Conservation (phyloP, 2,329 filamentous ascomycete genomes). For the Gremmenia infestans region DNA sequence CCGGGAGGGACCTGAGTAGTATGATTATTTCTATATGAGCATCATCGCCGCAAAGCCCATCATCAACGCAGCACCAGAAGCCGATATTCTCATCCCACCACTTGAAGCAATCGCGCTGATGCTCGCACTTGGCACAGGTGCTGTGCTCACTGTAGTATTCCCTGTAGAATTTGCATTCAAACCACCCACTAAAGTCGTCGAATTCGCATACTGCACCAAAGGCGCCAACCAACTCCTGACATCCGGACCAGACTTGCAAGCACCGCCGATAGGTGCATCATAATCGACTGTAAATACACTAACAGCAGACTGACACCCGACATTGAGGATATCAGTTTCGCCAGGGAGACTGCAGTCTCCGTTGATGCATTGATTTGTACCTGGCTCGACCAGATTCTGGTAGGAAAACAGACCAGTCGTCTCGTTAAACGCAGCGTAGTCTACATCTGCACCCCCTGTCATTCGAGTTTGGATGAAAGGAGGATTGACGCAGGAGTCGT, state of each 20-base stretch:
- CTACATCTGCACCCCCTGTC: conserved; percentile 44
- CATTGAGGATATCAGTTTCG: conserved; percentile 43
- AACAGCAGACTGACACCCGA: conserved; percentile 36
- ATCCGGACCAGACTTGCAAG: not conserved
- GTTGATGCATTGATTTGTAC: conserved; percentile 46
- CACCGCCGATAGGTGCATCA: conserved; percentile 36
- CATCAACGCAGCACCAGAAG: not conserved
- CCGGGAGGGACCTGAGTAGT: not conserved
- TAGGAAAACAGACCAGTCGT: conserved; percentile 41
- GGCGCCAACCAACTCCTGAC: conserved; percentile 2
- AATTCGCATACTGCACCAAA: conserved; percentile 5
- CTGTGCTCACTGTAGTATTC: not conserved
- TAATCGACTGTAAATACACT: conserved; percentile 48
- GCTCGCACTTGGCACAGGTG: not conserved
- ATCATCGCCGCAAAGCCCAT: not conserved
- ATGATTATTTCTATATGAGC: not conserved
- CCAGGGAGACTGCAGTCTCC: conserved; percentile 47
- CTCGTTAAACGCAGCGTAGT: conserved; percentile 41
- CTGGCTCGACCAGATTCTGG: conserved; percentile 35
- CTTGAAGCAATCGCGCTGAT: not conserved
- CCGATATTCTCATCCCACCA: not conserved
- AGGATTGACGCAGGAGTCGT: conserved; percentile 37
- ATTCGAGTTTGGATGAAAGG: conserved; percentile 43
- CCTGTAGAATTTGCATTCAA: not conserved
- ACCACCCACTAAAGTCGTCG: not conserved